A percentile compares a stretch with the other conserved stretches of the same genome.
These are phyloP conservation scores for Aspergillus nidulans DNA, from an alignment of 495 filamentous ascomycete genomes.

Conservation along the genomic window DNA sequence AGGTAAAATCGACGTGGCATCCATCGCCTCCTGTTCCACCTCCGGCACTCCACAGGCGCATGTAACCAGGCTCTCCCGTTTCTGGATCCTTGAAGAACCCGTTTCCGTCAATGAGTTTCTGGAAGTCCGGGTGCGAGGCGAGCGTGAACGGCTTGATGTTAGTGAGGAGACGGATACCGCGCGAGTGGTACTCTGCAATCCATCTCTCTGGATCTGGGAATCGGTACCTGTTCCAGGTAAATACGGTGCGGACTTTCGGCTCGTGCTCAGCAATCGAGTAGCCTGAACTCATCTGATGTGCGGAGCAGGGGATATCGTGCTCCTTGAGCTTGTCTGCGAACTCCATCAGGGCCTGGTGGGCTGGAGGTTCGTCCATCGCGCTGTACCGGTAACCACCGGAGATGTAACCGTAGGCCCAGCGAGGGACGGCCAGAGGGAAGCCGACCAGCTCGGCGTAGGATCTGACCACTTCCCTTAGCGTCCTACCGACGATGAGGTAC, in stretches of 20 bases:
- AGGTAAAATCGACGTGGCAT: slow-evolving; percentile 67
- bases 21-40: slow-evolving; percentile 64
- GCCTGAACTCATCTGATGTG: slow-evolving; percentile 66
- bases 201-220: slow-evolving; percentile 63
- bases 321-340: slow-evolving; percentile 56
- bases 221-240: slow-evolving; percentile 63
- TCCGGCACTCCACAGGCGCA: slow-evolving; percentile 64
- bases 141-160: slow-evolving; percentile 71
- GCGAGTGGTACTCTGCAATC: slow-evolving; percentile 53
- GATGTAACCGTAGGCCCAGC: slow-evolving; percentile 66
- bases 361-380: slow-evolving; percentile 59
- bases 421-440: slow-evolving; percentile 58
- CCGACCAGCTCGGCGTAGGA: slow-evolving; percentile 63
- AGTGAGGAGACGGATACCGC: slow-evolving; percentile 60
- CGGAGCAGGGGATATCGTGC: slow-evolving; percentile 65
- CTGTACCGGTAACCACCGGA: slow-evolving; percentile 68
- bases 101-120: slow-evolving; percentile 45
- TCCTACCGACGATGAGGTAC: slow-evolving; percentile 62
- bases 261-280: slow-evolving; percentile 63
- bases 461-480: slow-evolving; percentile 56
- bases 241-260: slow-evolving; percentile 65
- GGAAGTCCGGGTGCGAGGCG: slow-evolving; percentile 58
- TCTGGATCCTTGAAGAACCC: slow-evolving; percentile 59
- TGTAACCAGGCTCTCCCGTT: slow-evolving; percentile 48
- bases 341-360: slow-evolving; percentile 51